Base-by-base conservation (phyloP, 768 basidiomycete species). In the Atractiella rhizophila region DNA sequence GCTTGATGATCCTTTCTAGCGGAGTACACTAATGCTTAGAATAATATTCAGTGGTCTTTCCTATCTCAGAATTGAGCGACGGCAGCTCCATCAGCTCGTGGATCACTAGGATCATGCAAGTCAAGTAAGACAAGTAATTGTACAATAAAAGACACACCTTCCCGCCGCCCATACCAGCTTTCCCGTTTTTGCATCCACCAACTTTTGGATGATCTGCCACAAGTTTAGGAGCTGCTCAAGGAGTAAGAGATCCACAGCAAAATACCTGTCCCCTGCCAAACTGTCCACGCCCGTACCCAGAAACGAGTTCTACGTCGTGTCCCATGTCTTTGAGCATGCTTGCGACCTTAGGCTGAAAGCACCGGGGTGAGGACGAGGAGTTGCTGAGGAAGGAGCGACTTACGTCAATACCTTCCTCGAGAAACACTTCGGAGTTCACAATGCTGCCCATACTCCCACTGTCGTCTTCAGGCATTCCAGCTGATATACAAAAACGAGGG, bases 401-500 rank as follows among this genome's bases (percentile, higher is more conserved):
- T 28, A 43, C 42, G 25, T 39, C 11, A 32, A 54, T 74, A 0
- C 71, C 75, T 26, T 85, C 82, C 59, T 96, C 88, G 42, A 94
- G 70, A 59, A 74, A 83, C 5, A 94, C 74, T 48, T 77, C 74
- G 48, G 77, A 76, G 53, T 80, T 79, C 30, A 71, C 66, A 54
- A 76, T 71, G 4, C 73, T 73, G 0, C 72, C 72, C 4, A 28
- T 35, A 2, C 23, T 30, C 47, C 45, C 10, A 30, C 13, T n/a
- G 20, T 30, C 40, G 2, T n/a, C 24, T 16, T 76, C 72, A 1
- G 79, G 76, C 42, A 66, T 67, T 20, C 76, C 78, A 15, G 81
- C 70, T 12, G 82, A 85, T 43, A 96, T 94, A 56, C 86, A 96
- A 63, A 96, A 91, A 12, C 88, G 72, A 8, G 86, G 88, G 0